Evolutionary conservation across 2,329 filamentous ascomycete species (phyloP), one percentile per base, ranked within the genome.

Genomic region (Colletotrichum agaves): DNA sequence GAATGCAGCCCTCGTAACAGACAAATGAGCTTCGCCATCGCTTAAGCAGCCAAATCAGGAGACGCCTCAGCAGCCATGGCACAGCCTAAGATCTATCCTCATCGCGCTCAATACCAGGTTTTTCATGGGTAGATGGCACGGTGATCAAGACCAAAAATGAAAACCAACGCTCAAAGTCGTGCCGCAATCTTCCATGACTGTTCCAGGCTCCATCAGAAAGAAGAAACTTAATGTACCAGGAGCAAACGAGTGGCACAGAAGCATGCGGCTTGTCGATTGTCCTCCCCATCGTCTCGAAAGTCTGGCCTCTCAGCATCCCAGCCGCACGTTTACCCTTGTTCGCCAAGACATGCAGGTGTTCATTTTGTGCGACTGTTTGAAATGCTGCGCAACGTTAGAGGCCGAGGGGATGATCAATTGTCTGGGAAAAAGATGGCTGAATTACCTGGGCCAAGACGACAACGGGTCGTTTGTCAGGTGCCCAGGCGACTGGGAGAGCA

Each of bases 251-350:
- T 57, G 5, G 37, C 37, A 63, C 52, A 46, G 31, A 47, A 41
- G 15, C 4, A 57, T 39, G 44, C 63, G 23, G 44, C 35, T 37
- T 31, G 19, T 35, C 60, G 33, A 31, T 57, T 63, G 49, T 67
- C n/a, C 19, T n/a, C 59, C 44, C 17, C 35, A 50, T 35, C 33
- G 27, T 50, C 47, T 50, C 47, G 33, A 50, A n/a, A 12, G 8
- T 31, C n/a, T 7, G 3, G 13, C n/a, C 47, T n/a, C 31, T 31
- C 47, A 31, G 31, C 47, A 33, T 31, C 6, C 17, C 15, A 31
- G 10, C 19, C 27, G 47, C 27, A 15, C 47, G 47, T 31, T 27
- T 10, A 50, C 47, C 47, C 47, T 50, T 11, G 47, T 50, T 50
- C 10, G 27, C 47, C 47, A 27, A 13, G 55, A 8, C 17, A 59